These are phyloP conservation scores for Cladosporium oxysporum DNA, from an alignment of 2,329 filamentous ascomycete genomes.

Conservation along the genomic window DNA sequence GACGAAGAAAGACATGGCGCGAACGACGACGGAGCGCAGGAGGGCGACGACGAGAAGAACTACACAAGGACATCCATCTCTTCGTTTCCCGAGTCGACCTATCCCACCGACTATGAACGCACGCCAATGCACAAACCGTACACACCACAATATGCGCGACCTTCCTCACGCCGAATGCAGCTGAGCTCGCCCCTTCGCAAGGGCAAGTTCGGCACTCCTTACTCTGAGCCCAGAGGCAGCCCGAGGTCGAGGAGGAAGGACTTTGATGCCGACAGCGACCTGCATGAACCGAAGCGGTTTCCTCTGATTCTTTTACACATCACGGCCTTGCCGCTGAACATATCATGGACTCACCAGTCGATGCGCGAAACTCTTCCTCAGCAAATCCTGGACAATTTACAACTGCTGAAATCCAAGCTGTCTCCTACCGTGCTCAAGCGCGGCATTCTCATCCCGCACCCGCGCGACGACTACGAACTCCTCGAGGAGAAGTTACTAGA, in stretches of 20 bases:
- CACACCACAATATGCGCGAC: constrained; percentile 60
- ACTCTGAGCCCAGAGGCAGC: constrained; percentile 50
- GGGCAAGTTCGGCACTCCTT: constrained; percentile 44
- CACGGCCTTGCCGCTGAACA: constrained; percentile 70
- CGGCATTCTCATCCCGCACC: constrained; percentile 73
- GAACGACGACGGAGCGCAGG: constrained; percentile 17
- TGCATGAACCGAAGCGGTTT: constrained; percentile 27
- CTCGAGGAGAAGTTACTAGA: constrained; percentile 77
- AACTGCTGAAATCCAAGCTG: constrained; percentile 67
- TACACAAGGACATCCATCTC: constrained; percentile 35
- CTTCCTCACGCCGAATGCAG: constrained; percentile 69
- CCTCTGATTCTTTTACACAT: constrained; percentile 78
- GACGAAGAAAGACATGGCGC: constrained; percentile 7
- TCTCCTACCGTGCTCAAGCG: constrained; percentile 73
- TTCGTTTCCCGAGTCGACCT: constrained; percentile 35
- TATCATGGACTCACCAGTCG: constrained; percentile 57
- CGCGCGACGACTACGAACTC: constrained; percentile 76
- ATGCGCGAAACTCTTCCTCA: constrained; percentile 55
- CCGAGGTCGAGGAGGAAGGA: constrained; percentile 52
- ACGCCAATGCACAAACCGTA: constrained; percentile 42
- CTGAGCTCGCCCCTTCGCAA: constrained; percentile 67
- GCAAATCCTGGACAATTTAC: constrained; percentile 60
- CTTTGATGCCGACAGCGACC: constrained; percentile 13
- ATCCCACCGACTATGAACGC: constrained; percentile 32
- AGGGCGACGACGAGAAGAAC: constrained; percentile 22